Evolutionary conservation across 2,329 filamentous ascomycete genomes (phyloP).

Genomic region (Xylaria sp.): DNA sequence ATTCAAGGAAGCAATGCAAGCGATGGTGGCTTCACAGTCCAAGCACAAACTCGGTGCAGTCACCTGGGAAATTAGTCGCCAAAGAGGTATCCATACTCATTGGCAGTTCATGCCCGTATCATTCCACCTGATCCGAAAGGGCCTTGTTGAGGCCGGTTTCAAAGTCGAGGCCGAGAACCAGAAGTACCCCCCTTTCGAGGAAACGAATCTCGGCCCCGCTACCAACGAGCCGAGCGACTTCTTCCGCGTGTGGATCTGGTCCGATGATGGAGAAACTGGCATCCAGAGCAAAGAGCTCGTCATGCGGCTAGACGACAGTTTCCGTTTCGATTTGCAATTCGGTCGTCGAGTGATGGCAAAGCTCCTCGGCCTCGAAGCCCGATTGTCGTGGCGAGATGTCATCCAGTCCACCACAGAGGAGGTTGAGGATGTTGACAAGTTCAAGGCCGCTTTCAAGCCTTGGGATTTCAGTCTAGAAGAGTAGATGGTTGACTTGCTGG

Average conservation of each 20-base stretch:
- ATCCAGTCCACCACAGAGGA: slow-evolving; percentile 82
- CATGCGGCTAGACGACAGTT: slow-evolving; percentile 75
- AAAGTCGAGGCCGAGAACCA: slow-evolving; percentile 85
- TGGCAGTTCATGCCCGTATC: slow-evolving; percentile 92
- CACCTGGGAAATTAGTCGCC: slow-evolving; percentile 91
- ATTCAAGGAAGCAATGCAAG: slow-evolving; percentile 80
- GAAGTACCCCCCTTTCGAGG: slow-evolving; percentile 62
- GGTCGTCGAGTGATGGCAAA: slow-evolving; percentile 89
- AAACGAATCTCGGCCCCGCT: slow-evolving; percentile 60
- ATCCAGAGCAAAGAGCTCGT: slow-evolving; percentile 76
- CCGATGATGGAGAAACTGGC: slow-evolving; percentile 61
- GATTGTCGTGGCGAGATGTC: slow-evolving; percentile 88
- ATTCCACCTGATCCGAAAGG: slow-evolving; percentile 71
- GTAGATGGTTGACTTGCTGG: slow-evolving; percentile 26
- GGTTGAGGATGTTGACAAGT: slow-evolving; percentile 77
- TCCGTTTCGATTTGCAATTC: slow-evolving; percentile 91
- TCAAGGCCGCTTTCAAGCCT: slow-evolving; percentile 82
- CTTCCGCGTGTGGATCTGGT: slow-evolving; percentile 86
- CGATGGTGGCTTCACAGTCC: slow-evolving; percentile 73
- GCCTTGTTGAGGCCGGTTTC: slow-evolving; percentile 88
- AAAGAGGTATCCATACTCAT: slow-evolving; percentile 84
- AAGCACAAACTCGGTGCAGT: slow-evolving; percentile 77
- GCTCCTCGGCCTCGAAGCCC: slow-evolving; percentile 79
- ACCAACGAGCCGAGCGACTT: slow-evolving; percentile 70
- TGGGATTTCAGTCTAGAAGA: slow-evolving; percentile 80